phyloP scores from a whole-genome alignment of 345 rosid species.

The Litchi chinensis region DNA sequence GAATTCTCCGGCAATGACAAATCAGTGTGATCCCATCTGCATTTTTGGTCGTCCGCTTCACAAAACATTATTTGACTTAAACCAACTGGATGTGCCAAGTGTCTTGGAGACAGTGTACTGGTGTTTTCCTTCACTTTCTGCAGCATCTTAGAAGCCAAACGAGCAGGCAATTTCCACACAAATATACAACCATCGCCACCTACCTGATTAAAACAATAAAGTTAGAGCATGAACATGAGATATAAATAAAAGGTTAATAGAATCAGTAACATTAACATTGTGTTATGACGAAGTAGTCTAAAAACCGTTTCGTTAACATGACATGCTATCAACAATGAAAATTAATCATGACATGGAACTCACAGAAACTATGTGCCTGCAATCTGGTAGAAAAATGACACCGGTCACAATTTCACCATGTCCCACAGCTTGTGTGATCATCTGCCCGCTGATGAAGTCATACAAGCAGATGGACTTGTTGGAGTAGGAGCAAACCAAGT shows the following conservation, averaged over 20 bases:
- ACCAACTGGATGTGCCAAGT: slow-evolving; percentile 34
- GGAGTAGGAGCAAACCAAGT: slow-evolving; percentile 71
- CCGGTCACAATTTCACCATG: slow-evolving; percentile 83
- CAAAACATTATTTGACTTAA: slow-evolving; percentile 38
- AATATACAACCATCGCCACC: slow-evolving; percentile 81
- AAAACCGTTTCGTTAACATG: slow-evolving; percentile 18
- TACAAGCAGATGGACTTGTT: slow-evolving; percentile 70
- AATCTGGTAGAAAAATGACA: slow-evolving; percentile 78
- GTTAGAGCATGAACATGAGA: slow-evolving; percentile 17
- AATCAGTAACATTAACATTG: background rate
- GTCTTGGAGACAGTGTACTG: slow-evolving; percentile 43
- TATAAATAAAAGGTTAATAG: background rate
- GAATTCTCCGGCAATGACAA: slow-evolving; percentile 25
- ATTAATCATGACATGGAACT: slow-evolving; percentile 37
- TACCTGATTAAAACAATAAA: slow-evolving; percentile 48
- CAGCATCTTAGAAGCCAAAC: slow-evolving; percentile 55
- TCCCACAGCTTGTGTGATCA: slow-evolving; percentile 70
- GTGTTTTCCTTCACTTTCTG: slow-evolving; percentile 49
- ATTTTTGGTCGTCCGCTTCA: slow-evolving; percentile 42
- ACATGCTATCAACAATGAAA: slow-evolving; percentile 12
- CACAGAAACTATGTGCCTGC: slow-evolving; percentile 82
- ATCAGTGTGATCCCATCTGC: slow-evolving; percentile 30
- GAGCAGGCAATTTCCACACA: slow-evolving; percentile 72
- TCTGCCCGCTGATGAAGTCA: slow-evolving; percentile 62
- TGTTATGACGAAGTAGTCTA: background rate